Conservation (phyloP, 1,139 yeast genomes). For the Taiozyma sp. region DNA sequence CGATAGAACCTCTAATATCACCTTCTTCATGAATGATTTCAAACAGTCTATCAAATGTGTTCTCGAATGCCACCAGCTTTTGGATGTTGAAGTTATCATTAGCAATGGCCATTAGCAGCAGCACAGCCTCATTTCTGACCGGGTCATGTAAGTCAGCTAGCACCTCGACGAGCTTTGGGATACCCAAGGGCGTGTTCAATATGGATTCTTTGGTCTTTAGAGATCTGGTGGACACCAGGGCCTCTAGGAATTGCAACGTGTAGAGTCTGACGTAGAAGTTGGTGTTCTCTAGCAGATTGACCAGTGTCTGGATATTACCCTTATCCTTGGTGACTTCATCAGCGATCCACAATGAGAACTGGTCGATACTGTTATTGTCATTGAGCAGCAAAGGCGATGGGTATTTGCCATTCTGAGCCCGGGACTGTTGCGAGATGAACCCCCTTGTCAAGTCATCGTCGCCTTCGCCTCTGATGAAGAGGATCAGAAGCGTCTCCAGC, state of each 20-base stretch:
- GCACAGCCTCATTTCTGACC: conserved; percentile 81
- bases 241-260: conserved; percentile 79
- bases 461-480: conserved; percentile 66
- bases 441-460: conserved; percentile 46
- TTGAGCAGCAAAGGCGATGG: conserved; percentile 73
- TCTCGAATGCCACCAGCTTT: conserved; percentile 91
- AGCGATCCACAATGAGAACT: conserved; percentile 90
- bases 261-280: conserved; percentile 79
- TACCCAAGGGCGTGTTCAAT: conserved; percentile 69
- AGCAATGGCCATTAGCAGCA: conserved; percentile 77
- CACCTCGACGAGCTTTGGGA: conserved; percentile 65
- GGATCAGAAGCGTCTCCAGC: conserved; percentile 75
- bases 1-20: conserved; percentile 83
- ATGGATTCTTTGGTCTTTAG: conserved; percentile 68
- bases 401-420: conserved; percentile 73
- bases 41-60: conserved; percentile 79
- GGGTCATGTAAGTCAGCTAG: conserved; percentile 78
- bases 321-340: conserved; percentile 81
- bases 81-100: conserved; percentile 84
- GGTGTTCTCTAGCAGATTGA: conserved; percentile 49
- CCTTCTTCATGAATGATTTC: conserved; percentile 81
- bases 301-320: conserved; percentile 51
- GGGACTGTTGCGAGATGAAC: conserved; percentile 73
- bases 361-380: conserved; percentile 51
- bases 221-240: conserved; percentile 75